A percentile compares a stretch with the other conserved stretches of the same genome.
These are phyloP conservation scores for Tolypocladium tropicale DNA, from an alignment of 2,329 filamentous ascomycete genomes.

Conservation along the genomic window DNA sequence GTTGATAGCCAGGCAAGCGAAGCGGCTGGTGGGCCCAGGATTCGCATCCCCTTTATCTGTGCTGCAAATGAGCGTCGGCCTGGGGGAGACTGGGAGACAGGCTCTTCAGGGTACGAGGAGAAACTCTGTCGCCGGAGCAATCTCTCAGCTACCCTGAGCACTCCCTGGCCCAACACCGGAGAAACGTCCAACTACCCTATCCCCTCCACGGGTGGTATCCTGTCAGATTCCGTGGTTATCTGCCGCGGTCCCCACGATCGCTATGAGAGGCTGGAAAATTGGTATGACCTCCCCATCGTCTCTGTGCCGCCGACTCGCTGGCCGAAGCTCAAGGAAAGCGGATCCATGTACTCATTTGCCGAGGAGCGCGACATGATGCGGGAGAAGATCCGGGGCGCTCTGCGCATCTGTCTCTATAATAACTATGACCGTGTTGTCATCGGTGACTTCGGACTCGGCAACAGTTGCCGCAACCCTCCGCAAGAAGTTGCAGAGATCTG, in stretches of 20 bases:
- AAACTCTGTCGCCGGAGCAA: conserved; percentile 66
- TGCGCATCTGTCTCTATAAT: conserved; percentile 57
- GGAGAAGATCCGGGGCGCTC: conserved; percentile 61
- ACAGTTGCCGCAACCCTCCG: conserved; percentile 53
- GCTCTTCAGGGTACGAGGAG: conserved; percentile 43
- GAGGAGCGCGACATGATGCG: conserved; percentile 62
- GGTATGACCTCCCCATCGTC: conserved; percentile 57
- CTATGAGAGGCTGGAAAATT: conserved; percentile 47
- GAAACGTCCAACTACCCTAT: conserved; percentile 56
- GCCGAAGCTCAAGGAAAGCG: conserved; percentile 60
- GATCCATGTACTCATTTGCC: conserved; percentile 60
- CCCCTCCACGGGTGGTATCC: conserved; percentile 57
- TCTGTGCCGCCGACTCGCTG: conserved; percentile 62
- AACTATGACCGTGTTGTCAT: conserved; percentile 48
- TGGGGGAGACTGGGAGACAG: conserved; percentile 72
- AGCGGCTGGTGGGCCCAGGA: conserved; percentile 18
- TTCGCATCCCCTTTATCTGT: conserved; percentile 55
- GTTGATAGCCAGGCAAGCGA: conserved; percentile 27
- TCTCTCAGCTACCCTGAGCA: conserved; percentile 56
- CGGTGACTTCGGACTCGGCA: conserved; percentile 55
- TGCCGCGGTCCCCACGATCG: conserved; percentile 60
- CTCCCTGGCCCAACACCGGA: conserved; percentile 41
- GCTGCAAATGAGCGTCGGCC: conserved; percentile 67
- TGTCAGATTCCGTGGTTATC: conserved; percentile 61
- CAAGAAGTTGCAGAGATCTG: conserved; percentile 55